Evolutionary conservation across 139 green algal genomes (phyloP), one percentile per base, ranked within the genome.

Genomic region (Chlorella sp.): DNA sequence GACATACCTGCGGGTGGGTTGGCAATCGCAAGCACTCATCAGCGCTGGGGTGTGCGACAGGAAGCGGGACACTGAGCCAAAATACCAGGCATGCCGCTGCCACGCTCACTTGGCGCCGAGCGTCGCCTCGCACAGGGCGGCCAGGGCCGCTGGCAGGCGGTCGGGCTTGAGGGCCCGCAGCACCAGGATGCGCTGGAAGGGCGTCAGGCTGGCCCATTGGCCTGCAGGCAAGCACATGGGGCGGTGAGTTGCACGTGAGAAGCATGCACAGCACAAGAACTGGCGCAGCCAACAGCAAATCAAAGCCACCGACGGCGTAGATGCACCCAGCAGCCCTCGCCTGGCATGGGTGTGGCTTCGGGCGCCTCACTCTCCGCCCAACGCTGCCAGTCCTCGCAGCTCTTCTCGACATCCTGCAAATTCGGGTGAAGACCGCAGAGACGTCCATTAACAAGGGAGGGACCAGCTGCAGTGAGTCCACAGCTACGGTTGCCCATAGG

Each of bases 131-230:
- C 97, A 95, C 84, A 98, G 98, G 73, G 85, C 85, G 28, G 72
- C 78, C 91, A 98, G 95, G 36, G 96, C 96, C 7, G 87, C 89
- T 1, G 95, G 96, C 17, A 98, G 87, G 32, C 96, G 87, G 92
- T 98, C 96, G 18, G 96, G 95, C 28, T 96, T 92, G 73, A 98
- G 85, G 3, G 94, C 93, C 18, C 95, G 88, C 88, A 96, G 91
- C n/a, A 96, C 85, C 62, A 98, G 89, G 81, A 98, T 88, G 32
- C 92, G 88, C 44, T 97, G 92, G 85, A 98, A 96, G 78, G 96
- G 93, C 36, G 91, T 87, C 90, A 97, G 94, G 72, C 93, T 91
- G 89, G 96, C 96, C 95, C 96, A 98, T 83, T 98, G 95, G 6
- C 96, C 86, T 84, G 78, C 62, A 67, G 39, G 4, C 20, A 18